Conservation (phyloP, 768 basidiomycete species). For the Lanmaoa pseudosensibilis region DNA sequence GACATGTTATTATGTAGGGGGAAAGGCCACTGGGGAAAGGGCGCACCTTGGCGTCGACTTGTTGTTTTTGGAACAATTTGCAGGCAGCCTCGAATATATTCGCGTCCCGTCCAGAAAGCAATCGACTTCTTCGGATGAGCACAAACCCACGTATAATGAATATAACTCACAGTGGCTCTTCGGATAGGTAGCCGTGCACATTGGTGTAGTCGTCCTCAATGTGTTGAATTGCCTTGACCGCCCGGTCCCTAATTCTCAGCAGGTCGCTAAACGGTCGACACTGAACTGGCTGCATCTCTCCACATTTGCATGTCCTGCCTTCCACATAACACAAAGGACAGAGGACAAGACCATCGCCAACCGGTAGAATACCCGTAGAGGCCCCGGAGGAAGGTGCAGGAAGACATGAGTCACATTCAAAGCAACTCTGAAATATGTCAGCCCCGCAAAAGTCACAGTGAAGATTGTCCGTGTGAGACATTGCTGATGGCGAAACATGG, state of each 20-base stretch:
- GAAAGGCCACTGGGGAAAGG: not conserved
- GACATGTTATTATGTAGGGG: not conserved
- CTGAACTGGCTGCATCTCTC: slow-evolving; percentile 60
- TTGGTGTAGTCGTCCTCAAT: slow-evolving; percentile 11
- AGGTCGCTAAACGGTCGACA: slow-evolving; percentile 51
- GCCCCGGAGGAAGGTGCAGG: slow-evolving; percentile 12
- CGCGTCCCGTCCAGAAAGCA: slow-evolving; percentile 21
- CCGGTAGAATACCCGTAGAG: slow-evolving; percentile 16
- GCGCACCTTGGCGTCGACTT: slow-evolving; percentile 15
- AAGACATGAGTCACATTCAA: slow-evolving; percentile 61
- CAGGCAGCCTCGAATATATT: slow-evolving; percentile 38
- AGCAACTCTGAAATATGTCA: slow-evolving; percentile 81
- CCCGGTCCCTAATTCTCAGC: slow-evolving; percentile 42
- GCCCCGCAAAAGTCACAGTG: slow-evolving; percentile 79
- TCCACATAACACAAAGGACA: slow-evolving; percentile 77
- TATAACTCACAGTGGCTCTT: slow-evolving; percentile 24
- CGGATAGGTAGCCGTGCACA: slow-evolving; percentile 13
- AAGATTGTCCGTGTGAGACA: slow-evolving; percentile 31
- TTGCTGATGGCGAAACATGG: slow-evolving; percentile 29
- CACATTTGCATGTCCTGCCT: slow-evolving; percentile 71
- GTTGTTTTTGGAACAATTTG: slow-evolving; percentile 23
- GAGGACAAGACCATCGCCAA: slow-evolving; percentile 49
- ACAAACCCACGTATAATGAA: not conserved
- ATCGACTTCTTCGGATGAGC: slow-evolving; percentile 21
- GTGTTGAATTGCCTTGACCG: slow-evolving; percentile 30